Base-by-base conservation (phyloP, 768 basidiomycete genomes). In the Rhodocollybia butyracea region DNA sequence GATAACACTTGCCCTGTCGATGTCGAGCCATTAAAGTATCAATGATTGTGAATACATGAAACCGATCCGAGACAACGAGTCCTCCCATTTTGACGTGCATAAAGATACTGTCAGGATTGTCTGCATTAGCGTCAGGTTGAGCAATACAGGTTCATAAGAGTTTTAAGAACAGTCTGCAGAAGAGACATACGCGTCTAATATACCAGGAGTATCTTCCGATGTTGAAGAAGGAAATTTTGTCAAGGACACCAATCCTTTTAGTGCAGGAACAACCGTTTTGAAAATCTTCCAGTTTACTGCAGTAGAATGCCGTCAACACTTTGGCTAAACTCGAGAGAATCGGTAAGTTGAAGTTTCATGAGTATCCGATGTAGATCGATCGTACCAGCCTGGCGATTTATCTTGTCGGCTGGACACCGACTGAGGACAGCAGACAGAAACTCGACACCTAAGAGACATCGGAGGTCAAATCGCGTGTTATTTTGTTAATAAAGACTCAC, bases 371-470 rank as follows among this genome's bases (percentile, higher is more conserved):
- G n/a, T n/a, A n/a, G n/a, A 31, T 34, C 22, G 19, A 22, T 58
- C 84, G 53, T 70, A 96, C 97, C 87, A 55, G 91, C 82, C 73
- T 95, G 91, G 24, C 83, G 77, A 65, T 89, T 94, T 51, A 96
- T 72, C 59, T 77, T 82, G 27, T 81, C 77, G 6, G 72, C 69
- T 0, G 89, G 84, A 59, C 82, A 85, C 51, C 74, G 73, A 21
- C 69, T 74, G 38, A 98, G 72, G 10, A 95, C 79, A 15, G 81
- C 73, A 0, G 94, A 86, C 27, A 99, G 77, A 55, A 98, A 77
- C 42, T 86, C 86, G 19, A 98, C 85, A 31, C 95, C 97, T 99
- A 57, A 34, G 32, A 40, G 15, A n/a, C n/a, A 55, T 42, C 46
- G 51, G 52, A 54, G 19, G 41, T 41, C 22, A 2, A 40, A 43